Conservation (phyloP, 352 stramenopile species). For the Phytophthora tentaculata region DNA sequence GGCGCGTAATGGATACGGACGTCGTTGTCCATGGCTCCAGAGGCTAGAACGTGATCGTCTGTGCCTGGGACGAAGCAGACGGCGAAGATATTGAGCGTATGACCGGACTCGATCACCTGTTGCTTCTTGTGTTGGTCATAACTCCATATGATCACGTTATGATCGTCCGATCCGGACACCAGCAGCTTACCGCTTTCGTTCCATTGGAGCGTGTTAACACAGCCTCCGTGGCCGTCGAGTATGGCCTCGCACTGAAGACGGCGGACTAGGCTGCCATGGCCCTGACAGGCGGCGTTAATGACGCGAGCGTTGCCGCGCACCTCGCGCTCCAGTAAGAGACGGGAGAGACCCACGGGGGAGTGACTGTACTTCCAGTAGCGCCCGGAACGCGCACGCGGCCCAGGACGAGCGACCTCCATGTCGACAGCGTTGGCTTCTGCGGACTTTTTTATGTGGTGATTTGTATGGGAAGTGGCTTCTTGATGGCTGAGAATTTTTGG, state of each 20-base stretch:
- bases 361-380: constrained; percentile 51
- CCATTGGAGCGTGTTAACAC: constrained; percentile 90
- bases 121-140: constrained; percentile 60
- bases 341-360: constrained; percentile 27
- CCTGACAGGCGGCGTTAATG: constrained; percentile 54
- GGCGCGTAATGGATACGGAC: constrained; percentile 89
- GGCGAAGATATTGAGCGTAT: constrained; percentile 89
- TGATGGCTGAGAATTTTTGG: too few species aligned
- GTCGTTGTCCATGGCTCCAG: constrained; percentile 83
- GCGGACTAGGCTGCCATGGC: constrained; percentile 64
- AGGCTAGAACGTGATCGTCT: constrained; percentile 82
- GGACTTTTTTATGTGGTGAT: background rate
- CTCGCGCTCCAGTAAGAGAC: constrained; percentile 65
- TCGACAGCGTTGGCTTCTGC: constrained; percentile 1
- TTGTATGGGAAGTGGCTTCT: constrained; percentile 15
- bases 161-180: constrained; percentile 87
- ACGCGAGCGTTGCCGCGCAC: constrained; percentile 50
- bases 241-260: constrained; percentile 63
- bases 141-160: constrained; percentile 80
- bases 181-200: constrained; percentile 70
- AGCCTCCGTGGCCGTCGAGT: constrained; percentile 68
- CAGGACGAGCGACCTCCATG: constrained; percentile 25
- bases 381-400: constrained; percentile 8
- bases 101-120: constrained; percentile 73
- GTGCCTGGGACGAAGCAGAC: constrained; percentile 86